Conservation (phyloP, 306 rosid genomes). For the Cucurbita argyrosperma region DNA sequence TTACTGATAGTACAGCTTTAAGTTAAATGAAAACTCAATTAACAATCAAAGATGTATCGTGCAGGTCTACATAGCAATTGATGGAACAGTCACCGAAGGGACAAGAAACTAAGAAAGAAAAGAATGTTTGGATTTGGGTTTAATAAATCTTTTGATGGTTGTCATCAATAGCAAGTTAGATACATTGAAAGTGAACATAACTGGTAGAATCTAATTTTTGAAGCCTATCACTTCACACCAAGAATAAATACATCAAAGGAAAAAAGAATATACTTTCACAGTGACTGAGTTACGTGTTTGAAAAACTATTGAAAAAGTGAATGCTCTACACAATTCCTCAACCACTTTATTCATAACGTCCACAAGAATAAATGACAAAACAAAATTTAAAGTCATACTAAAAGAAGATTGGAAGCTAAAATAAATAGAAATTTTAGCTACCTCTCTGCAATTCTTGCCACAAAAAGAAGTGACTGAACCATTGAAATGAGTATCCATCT, state of each 20-base stretch:
- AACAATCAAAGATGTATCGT: background rate
- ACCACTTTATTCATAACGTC: background rate
- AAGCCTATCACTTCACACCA: background rate
- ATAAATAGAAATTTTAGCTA: conserved; percentile 11
- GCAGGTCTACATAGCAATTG: background rate
- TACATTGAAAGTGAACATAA: background rate
- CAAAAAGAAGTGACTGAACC: conserved; percentile 32
- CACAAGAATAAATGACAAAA: background rate
- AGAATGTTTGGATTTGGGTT: background rate
- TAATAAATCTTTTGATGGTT: background rate
- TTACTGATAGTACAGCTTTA: background rate
- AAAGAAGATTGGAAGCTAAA: background rate
- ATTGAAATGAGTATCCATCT: conserved; percentile 26
- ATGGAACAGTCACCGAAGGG: background rate
- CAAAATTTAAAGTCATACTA: background rate
- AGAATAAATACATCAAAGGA: background rate
- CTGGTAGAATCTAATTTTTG: background rate
- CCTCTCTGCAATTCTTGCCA: conserved; percentile 87
- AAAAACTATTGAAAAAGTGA: background rate
- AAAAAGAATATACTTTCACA: background rate
- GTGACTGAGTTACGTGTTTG: background rate
- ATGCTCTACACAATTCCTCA: background rate
- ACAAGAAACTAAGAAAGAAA: background rate
- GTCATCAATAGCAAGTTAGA: background rate
- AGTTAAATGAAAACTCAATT: background rate